Conservation (phyloP, 192 early-diverging fungal species). For the Backusella morwellensis region DNA sequence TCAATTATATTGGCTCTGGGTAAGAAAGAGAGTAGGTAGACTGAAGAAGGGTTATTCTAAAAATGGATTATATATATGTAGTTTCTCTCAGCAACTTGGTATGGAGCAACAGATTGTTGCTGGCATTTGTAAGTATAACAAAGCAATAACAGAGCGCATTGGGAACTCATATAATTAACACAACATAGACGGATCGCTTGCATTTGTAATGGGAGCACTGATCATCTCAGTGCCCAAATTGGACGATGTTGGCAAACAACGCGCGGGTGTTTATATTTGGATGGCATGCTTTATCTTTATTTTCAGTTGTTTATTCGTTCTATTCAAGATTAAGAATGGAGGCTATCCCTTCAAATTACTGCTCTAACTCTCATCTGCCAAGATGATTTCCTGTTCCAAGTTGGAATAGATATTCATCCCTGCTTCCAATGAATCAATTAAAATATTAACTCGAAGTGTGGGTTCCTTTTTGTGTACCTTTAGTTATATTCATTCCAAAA, state of each 20-base stretch:
- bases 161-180: neutral
- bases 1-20: constrained; percentile 60
- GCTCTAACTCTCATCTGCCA: constrained; percentile 25
- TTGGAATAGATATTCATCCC: constrained; percentile 38
- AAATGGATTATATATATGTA: too few species aligned
- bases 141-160: neutral
- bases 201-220: constrained; percentile 54
- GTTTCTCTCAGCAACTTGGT: constrained; percentile 65
- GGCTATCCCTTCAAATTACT: constrained; percentile 67
- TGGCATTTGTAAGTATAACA: constrained; percentile 56
- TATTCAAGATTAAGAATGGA: constrained; percentile 72
- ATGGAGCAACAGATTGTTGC: constrained; percentile 74
- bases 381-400: constrained; percentile 33
- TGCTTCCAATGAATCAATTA: constrained; percentile 44
- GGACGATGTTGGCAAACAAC: constrained; percentile 51
- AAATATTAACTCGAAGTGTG: constrained; percentile 32
- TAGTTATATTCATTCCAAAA: too few species aligned
- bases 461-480: constrained; percentile 16
- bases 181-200: constrained; percentile 55
- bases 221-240: constrained; percentile 53
- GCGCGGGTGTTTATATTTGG: constrained; percentile 57
- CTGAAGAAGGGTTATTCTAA: neutral
- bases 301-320: constrained; percentile 58
- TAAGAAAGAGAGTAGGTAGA: neutral
- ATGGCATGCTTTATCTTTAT: constrained; percentile 62